Evolutionary conservation across 1,284 basidiomycete genomes (phyloP), one percentile per base, ranked within the genome.

Genomic region (Volvariella surrecta): DNA sequence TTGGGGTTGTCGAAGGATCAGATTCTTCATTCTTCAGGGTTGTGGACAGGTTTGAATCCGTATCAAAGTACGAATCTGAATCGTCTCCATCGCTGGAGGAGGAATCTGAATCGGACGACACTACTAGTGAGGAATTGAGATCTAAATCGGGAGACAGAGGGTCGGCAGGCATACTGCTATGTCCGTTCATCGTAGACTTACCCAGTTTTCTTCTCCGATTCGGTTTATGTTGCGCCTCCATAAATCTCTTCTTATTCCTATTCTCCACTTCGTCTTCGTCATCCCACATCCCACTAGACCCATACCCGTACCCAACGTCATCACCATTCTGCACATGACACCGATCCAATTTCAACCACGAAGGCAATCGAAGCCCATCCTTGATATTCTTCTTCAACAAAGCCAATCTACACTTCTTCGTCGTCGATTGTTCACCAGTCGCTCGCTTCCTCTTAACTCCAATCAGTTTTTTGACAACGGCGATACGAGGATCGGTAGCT

Each of bases 401-500:
- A 54, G 37, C 52, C 39, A 20, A 45, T 49, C 24, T 6, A 11
- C 39, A 46, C 47, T 4, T 51, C 49, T 54, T 65, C 63, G 18
- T 59, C 51, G 30, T 66, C 35, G 50, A 43, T 40, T 41, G 59
- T 43, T 61, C n/a, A 28, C 24, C 6, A 28, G 24, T 11, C 6
- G 24, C 24, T 11, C 24, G 6, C 24, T 28, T 28, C 45, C 81
- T 68, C 59, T 84, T 85, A 19, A 76, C 71, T 2, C 79, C 80
- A 45, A 75, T 74, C 39, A 88, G 56, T 56, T 76, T 79, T 48
- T 64, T 68, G 32, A 84, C 70, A 9, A 86, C 66, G 1, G 76
- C 74, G 21, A 85, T 64, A 17, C 82, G 64, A 1, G 82, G 84
- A 52, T 88, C 79, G 0, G 84, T 88, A 8, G 61, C 69, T 4